Evolutionary conservation across 305 asterid genomes (phyloP), one percentile per base, ranked within the genome.

Genomic region (Stenogyne calaminthoides): DNA sequence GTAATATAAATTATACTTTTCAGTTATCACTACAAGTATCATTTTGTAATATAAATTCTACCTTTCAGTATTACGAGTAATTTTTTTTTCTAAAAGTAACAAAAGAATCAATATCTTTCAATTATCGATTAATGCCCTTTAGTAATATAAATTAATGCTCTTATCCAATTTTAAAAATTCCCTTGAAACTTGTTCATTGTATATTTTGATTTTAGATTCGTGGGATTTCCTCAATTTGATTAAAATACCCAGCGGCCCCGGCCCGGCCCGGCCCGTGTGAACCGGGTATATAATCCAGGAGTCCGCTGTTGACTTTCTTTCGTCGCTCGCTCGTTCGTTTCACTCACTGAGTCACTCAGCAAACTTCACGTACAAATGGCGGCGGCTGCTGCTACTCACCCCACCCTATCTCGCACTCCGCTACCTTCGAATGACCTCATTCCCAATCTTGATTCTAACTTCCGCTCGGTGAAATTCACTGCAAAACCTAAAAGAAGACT

Each of bases 311-410:
- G 14, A 55, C 55, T 44, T 44, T 16, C 7, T 20, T 15, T 44
- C 15, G 40, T 40, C 16, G 9, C 12, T 12, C 54, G 18, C 36
- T 9, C 51, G 12, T 4, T 25, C 4, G 37, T 19, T 19, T 25
- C 29, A 25, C 29, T 25, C 29, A 25, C 29, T 25, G 29, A 25
- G 29, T 25, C 29, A 25, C 29, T 25, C 29, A 58, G 44, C 81
- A 6, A 71, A 20, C 16, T 42, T 57, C 66, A 16, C 66, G 1
- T 71, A 66, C 44, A 44, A 63, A 89, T 89, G 95, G 95, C 95
- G 95, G 95, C 95, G 85, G 89, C 91, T 47, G 76, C 81, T 39
- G 83, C 87, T 67, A 25, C 83, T 32, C 78, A 72, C 70, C 44
- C 67, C 56, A 59, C 86, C 14, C 81, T 54, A 18, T 71, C 49